These are phyloP conservation scores for Marchantia paleacea DNA, from an alignment of 225 moss, liverwort and hornwort species.

Conservation along the genomic window DNA sequence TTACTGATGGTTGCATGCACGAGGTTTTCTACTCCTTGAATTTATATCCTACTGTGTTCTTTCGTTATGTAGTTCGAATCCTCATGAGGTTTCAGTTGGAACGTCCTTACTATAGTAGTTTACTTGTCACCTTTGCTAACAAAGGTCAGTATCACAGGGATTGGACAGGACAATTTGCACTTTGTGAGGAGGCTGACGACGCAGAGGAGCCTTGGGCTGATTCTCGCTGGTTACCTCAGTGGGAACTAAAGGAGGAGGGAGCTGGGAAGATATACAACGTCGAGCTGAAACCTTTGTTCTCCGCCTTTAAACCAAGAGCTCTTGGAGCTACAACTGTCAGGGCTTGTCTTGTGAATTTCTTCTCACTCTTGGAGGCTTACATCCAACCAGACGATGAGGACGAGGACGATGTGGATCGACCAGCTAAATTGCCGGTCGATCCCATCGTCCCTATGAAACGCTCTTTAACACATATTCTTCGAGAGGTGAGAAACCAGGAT, in stretches of 20 bases:
- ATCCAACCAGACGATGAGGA: constrained; percentile 98
- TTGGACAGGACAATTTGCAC: constrained; percentile 65
- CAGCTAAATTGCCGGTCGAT: constrained; percentile 67
- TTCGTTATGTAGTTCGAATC: too few relatives aligned
- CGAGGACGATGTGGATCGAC: constrained; percentile 81
- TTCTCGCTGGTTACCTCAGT: constrained; percentile 48
- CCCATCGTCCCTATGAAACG: constrained; percentile 70
- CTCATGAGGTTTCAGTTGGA: neutral
- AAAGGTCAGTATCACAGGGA: constrained; percentile 52
- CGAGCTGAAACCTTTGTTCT: constrained; percentile 89
- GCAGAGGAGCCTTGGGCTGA: constrained; percentile 35
- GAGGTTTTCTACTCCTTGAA: neutral
- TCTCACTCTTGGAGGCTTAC: constrained; percentile 86
- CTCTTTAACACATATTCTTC: constrained; percentile 70
- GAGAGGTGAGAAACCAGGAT: constrained; percentile 66
- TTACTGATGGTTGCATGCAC: neutral
- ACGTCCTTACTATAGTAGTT: neutral
- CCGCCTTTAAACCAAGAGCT: constrained; percentile 93
- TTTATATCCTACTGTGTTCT: neutral
- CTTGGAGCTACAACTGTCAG: constrained; percentile 82
- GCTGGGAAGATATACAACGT: constrained; percentile 65
- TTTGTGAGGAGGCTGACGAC: constrained; percentile 59
- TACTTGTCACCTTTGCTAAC: constrained; percentile 24
- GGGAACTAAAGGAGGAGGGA: constrained; percentile 40
- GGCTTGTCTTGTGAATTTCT: constrained; percentile 77